phyloP scores from a whole-genome alignment of 1,284 basidiomycete genomes.

The Malassezia vespertilionis region DNA sequence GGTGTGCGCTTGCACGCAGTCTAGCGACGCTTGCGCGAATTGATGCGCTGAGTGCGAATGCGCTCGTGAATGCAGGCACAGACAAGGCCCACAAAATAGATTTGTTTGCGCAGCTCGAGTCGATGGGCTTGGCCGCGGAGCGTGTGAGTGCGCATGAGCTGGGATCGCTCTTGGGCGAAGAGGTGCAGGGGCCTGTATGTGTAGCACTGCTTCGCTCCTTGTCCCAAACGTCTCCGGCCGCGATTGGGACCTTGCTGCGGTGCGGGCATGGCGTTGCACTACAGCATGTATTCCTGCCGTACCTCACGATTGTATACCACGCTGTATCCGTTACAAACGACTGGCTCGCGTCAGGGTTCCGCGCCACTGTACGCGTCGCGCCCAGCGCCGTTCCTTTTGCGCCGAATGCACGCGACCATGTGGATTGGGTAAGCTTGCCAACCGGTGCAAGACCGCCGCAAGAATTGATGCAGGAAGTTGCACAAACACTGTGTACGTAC shows the following conservation, averaged over 20 bases:
- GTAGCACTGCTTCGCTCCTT: neutral
- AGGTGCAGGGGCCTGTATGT: too few species aligned
- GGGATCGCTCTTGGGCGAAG: too few species aligned
- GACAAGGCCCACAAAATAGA: neutral
- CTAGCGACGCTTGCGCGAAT: slow-evolving; percentile 7
- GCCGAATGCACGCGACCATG: neutral
- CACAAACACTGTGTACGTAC: too few species aligned
- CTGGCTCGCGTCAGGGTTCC: neutral
- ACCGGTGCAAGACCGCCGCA: too few species aligned
- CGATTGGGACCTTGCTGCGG: neutral
- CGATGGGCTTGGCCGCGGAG: neutral
- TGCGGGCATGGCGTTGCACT: slow-evolving; percentile 7
- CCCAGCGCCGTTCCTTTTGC: slow-evolving; percentile 1
- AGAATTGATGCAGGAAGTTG: too few species aligned
- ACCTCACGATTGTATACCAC: slow-evolving; percentile 1
- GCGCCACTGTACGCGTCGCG: slow-evolving; percentile 8
- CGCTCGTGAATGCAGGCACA: neutral
- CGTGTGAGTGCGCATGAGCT: slow-evolving; percentile 2
- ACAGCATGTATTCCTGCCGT: slow-evolving; percentile 5
- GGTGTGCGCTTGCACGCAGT: neutral
- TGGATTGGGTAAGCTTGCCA: too few species aligned
- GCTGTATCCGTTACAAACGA: too few species aligned
- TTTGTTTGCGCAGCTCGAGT: slow-evolving; percentile 5
- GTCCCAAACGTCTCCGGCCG: neutral
- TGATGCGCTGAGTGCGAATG: slow-evolving; percentile 4